phyloP scores from a whole-genome alignment of 352 stramenopile genomes.

The Globisporangium cystogenes region DNA sequence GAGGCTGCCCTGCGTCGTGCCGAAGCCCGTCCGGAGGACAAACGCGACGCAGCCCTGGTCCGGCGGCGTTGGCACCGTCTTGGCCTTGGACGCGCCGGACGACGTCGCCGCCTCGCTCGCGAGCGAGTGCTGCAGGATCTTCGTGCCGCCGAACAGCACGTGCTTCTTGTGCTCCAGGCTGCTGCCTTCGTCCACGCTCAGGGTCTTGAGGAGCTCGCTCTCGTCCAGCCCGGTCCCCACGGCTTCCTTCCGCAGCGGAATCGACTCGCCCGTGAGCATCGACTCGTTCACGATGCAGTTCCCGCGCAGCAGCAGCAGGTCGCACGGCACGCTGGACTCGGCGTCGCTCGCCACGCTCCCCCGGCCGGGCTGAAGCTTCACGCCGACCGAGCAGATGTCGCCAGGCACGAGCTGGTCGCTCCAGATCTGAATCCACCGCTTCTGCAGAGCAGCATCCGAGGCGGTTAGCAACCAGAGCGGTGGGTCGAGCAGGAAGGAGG shows the following conservation, averaged over 20 bases:
- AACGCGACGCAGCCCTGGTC: conserved; percentile 86
- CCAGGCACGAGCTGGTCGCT: conserved; percentile 76
- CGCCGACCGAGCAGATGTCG: conserved; percentile 80
- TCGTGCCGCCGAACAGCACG: conserved; percentile 77
- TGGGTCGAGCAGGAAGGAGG: neutral
- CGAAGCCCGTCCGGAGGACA: conserved; percentile 92
- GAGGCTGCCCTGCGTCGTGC: conserved; percentile 91
- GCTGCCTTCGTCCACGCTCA: conserved; percentile 25
- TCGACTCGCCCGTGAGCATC: conserved; percentile 94
- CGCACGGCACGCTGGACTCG: conserved; percentile 66
- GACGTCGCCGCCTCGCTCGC: neutral
- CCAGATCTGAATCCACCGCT: conserved; percentile 52
- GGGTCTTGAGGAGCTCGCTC: conserved; percentile 9
- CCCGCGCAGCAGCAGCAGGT: conserved; percentile 90
- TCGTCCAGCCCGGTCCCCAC: conserved; percentile 14
- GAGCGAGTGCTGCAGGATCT: conserved; percentile 29
- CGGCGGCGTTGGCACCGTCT: conserved; percentile 35
- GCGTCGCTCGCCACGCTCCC: conserved; percentile 4
- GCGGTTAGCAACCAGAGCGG: neutral
- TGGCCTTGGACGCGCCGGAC: neutral
- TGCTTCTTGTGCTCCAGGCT: conserved; percentile 45
- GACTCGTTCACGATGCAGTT: conserved; percentile 94
- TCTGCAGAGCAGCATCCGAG: conserved; percentile 11
- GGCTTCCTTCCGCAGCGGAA: conserved; percentile 91
- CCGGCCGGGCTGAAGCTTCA: conserved; percentile 14